A percentile compares a stretch with the other conserved stretches of the same genome.
phyloP scores from a whole-genome alignment of 495 filamentous ascomycete genomes.

The Polyplosphaeria fusca region DNA sequence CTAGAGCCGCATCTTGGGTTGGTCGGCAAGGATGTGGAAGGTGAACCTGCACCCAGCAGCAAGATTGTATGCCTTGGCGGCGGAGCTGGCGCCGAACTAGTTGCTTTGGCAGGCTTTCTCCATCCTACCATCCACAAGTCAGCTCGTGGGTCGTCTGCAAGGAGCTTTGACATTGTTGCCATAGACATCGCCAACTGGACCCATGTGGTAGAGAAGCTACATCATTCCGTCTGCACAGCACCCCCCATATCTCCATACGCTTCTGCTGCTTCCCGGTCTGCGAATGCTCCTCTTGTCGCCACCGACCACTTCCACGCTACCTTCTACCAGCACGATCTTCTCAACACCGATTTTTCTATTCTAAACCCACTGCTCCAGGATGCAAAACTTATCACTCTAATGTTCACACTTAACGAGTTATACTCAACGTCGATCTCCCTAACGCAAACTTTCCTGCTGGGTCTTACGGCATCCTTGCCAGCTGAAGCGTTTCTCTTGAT shows the following conservation, averaged over 20 bases:
- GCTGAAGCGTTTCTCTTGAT: constrained; percentile 71
- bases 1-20: constrained; percentile 42
- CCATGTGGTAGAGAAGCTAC: constrained; percentile 55
- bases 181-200: constrained; percentile 82
- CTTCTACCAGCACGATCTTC: constrained; percentile 63
- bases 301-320: constrained; percentile 13
- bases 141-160: neutral
- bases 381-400: constrained; percentile 66
- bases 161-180: constrained; percentile 47
- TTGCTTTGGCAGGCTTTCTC: constrained; percentile 67
- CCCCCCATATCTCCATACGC: constrained; percentile 55
- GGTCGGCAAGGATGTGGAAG: constrained; percentile 3
- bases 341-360: constrained; percentile 47
- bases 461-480: constrained; percentile 54
- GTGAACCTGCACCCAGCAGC: neutral
- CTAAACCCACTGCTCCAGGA: constrained; percentile 38
- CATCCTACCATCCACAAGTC: constrained; percentile 44
- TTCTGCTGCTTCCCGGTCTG: constrained; percentile 47
- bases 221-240: constrained; percentile 45
- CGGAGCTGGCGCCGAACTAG: constrained; percentile 79
- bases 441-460: constrained; percentile 71
- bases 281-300: constrained; percentile 46
- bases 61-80: constrained; percentile 60
- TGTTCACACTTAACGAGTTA: constrained; percentile 97
- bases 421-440: constrained; percentile 70